A percentile compares a stretch with the other conserved stretches of the same genome.
Conservation (phyloP, 148 eudicot genomes). For the Chenopodium suecicum region DNA sequence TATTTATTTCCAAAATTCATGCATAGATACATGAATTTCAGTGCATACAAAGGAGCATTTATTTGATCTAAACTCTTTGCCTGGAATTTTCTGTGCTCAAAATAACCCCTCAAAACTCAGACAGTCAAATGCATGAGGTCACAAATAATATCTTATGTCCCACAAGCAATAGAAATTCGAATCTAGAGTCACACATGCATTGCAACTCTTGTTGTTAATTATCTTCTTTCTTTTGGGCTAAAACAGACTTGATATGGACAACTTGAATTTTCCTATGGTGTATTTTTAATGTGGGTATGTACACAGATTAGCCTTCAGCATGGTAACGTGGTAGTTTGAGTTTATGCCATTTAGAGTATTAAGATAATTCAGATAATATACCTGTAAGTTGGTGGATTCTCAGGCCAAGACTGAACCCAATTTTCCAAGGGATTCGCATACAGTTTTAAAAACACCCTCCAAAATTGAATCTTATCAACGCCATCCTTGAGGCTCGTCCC, state of each 20-base stretch:
- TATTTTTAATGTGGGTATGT: too few species aligned
- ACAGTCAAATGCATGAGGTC: neutral
- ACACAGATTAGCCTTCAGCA: too few species aligned
- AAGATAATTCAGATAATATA: slow-evolving; percentile 7
- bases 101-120: neutral
- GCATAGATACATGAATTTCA: neutral
- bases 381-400: slow-evolving; percentile 57
- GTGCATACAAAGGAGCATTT: neutral
- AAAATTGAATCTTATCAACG: slow-evolving; percentile 52
- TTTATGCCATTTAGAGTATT: too few species aligned
- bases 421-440: slow-evolving; percentile 61
- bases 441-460: slow-evolving; percentile 70
- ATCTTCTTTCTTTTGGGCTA: too few species aligned
- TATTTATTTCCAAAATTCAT: neutral
- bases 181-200: too few species aligned
- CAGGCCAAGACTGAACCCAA: slow-evolving; percentile 61
- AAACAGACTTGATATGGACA: too few species aligned
- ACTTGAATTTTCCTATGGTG: too few species aligned
- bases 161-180: too few species aligned
- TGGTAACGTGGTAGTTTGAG: too few species aligned
- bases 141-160: neutral
- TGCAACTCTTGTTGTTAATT: too few species aligned
- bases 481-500: slow-evolving; percentile 60
- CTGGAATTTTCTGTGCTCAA: neutral
- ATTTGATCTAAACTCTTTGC: neutral